These are phyloP conservation scores for Cryptococcus sp. DNA, from an alignment of 1,284 basidiomycete species.

Conservation along the genomic window DNA sequence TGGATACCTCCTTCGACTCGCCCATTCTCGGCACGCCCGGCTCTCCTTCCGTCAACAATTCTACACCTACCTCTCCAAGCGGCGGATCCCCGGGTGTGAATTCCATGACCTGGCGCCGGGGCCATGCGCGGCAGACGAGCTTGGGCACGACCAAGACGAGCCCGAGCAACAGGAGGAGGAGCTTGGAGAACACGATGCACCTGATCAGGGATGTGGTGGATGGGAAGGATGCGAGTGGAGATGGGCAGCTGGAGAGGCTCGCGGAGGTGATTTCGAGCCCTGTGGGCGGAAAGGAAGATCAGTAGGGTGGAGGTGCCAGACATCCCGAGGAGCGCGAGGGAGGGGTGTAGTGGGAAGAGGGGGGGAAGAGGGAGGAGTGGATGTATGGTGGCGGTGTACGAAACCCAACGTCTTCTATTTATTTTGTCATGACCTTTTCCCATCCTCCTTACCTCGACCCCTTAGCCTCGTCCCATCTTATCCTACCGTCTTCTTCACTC, in stretches of 20 bases:
- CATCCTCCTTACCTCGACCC: too few relatives aligned
- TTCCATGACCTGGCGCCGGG: conserved; percentile 48
- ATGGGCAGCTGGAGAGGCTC: conserved; percentile 43
- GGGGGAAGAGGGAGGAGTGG: too few relatives aligned
- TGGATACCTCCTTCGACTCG: conserved; percentile 9
- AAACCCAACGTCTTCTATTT: too few relatives aligned
- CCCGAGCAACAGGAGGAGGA: conserved; percentile 86
- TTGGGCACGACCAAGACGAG: conserved; percentile 95
- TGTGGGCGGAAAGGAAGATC: conserved; percentile 16
- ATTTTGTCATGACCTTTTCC: too few relatives aligned
- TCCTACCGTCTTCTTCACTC: neutral
- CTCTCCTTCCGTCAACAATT: conserved; percentile 5
- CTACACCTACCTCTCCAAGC: conserved; percentile 26
- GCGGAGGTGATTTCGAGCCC: conserved; percentile 50
- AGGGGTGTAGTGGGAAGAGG: too few relatives aligned
- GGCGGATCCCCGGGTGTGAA: neutral
- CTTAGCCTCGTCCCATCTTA: too few relatives aligned
- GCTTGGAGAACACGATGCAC: conserved; percentile 92
- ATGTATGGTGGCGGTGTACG: too few relatives aligned
- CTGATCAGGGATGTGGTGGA: conserved; percentile 88
- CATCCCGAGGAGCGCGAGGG: too few relatives aligned
- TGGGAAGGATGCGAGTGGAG: conserved; percentile 55
- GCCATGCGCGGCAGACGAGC: conserved; percentile 81
- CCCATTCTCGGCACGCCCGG: conserved; percentile 14
- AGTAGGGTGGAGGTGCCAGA: too few relatives aligned